Evolutionary conservation across 176 grass and related monocot species (phyloP), one percentile per base, ranked within the genome.

Genomic region (Lolium multiflorum): DNA sequence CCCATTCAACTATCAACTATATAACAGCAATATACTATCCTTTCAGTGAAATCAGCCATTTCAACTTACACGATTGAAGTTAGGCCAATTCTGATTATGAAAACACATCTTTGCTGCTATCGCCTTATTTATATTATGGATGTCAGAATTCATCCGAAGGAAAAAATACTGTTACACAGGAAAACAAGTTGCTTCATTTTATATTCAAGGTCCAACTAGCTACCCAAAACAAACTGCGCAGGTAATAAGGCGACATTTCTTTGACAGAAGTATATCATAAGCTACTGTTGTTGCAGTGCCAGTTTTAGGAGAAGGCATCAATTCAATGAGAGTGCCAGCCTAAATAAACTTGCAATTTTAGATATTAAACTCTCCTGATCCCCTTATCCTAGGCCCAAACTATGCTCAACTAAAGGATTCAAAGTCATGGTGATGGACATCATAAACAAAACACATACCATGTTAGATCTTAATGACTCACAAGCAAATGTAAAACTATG

Each of bases 1-100:
- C 12, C 4, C 71, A 43, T n/a, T n/a, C n/a, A n/a, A n/a, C n/a
- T n/a, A 85, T 21, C 59, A 85, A 67, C 47, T 13, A 49, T 35
- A 76, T 63, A 26, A 74, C 60, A 18, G 25, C 1, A 4, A 64
- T 14, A 63, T 37, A 77, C 26, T 38, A 74, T 39, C 18, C 5
- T 83, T 18, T 50, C 5, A 12, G 66, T 58, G 37, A 11, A 41
- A 54, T 12, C 2, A 54, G 46, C 18, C 46, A 41, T 24, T 65
- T 49, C 18, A 83, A 61, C 68, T n/a, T 61, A 47, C 74, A 62
- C 50, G 26, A 50, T 75, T 64, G 0, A 74, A 35, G 54, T 21
- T 49, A 62, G 6, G 48, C 18, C 31, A 76, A 35, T 26, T 11
- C 58, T 48, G 41, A 49, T 80, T 25, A 63, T 80, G 58, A 47